These are phyloP conservation scores for Thermothelomyces thermophilus DNA, from an alignment of 2,329 filamentous ascomycete species.

Conservation along the genomic window DNA sequence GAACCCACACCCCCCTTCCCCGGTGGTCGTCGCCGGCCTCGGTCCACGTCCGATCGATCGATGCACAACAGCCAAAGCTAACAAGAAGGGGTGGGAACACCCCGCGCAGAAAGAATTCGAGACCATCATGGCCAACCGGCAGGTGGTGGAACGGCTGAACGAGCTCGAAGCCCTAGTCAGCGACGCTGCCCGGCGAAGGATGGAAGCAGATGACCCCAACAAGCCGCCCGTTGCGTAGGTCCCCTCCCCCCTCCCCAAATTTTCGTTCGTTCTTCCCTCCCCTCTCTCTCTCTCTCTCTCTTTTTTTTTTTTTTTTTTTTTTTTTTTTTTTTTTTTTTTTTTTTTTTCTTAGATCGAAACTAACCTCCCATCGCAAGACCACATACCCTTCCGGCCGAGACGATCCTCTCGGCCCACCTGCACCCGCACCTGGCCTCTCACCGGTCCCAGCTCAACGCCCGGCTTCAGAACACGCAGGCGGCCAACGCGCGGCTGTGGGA, in stretches of 20 bases:
- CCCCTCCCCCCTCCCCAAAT: not conserved
- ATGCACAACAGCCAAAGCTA: too few relatives aligned
- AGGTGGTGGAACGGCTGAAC: slow-evolving; percentile 52
- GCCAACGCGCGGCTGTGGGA: slow-evolving; percentile 50
- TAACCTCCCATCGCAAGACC: slow-evolving; percentile 34
- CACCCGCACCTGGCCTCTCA: slow-evolving; percentile 46
- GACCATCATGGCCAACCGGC: slow-evolving; percentile 43
- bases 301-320: not conserved
- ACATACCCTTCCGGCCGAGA: slow-evolving; percentile 48
- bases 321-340: not conserved
- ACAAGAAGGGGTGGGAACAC: not conserved
- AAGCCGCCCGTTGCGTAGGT: slow-evolving; percentile 41
- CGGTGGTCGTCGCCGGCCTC: too few relatives aligned
- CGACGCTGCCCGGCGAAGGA: slow-evolving; percentile 40
- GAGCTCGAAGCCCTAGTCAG: slow-evolving; percentile 50
- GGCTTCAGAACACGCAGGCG: slow-evolving; percentile 49
- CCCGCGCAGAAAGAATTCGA: slow-evolving; percentile 47
- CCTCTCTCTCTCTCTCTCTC: not conserved
- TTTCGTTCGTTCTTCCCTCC: not conserved
- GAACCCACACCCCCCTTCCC: too few relatives aligned
- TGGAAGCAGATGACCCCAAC: slow-evolving; percentile 26
- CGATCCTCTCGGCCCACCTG: slow-evolving; percentile 50
- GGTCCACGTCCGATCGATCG: too few relatives aligned
- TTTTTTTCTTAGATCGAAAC: not conserved
- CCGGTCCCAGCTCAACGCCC: slow-evolving; percentile 50